phyloP scores from a whole-genome alignment of 495 filamentous ascomycete species.

The Cryomyces antarcticus region DNA sequence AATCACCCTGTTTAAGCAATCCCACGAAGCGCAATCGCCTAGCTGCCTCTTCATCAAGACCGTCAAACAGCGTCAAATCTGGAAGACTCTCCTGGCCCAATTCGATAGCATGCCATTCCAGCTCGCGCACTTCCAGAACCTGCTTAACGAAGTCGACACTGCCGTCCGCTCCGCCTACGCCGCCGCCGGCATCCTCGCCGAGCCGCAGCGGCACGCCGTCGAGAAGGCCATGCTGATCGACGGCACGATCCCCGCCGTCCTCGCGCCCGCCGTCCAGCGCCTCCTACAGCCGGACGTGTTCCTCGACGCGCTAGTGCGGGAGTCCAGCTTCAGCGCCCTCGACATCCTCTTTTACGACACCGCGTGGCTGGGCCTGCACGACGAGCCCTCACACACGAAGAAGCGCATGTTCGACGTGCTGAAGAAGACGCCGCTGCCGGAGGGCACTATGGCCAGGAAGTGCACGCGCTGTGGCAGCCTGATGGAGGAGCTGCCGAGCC shows the following conservation, averaged over 20 bases:
- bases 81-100: background rate
- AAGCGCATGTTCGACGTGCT: constrained; percentile 4
- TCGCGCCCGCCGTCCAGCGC: constrained; percentile 8
- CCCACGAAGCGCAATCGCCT: background rate
- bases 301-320: constrained; percentile 1
- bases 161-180: constrained; percentile 4
- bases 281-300: constrained; percentile 6
- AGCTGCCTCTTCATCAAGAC: constrained; percentile 3
- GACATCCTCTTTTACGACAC: constrained; percentile 10
- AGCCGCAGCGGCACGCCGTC: constrained; percentile 4
- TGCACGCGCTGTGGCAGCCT: constrained; percentile 41
- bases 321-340: background rate
- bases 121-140: background rate
- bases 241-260: constrained; percentile 6
- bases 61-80: constrained; percentile 7
- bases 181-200: background rate
- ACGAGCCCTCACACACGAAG: constrained; percentile 2
- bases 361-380: constrained; percentile 10
- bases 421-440: constrained; percentile 8
- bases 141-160: constrained; percentile 1
- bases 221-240: constrained; percentile 13
- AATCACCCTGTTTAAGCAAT: constrained; percentile 2
- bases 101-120: background rate
- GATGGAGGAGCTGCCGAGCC: constrained; percentile 35
- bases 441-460: constrained; percentile 17